These are phyloP conservation scores for Fusarium algeriense DNA, from an alignment of 2,329 filamentous ascomycete genomes.

Conservation along the genomic window DNA sequence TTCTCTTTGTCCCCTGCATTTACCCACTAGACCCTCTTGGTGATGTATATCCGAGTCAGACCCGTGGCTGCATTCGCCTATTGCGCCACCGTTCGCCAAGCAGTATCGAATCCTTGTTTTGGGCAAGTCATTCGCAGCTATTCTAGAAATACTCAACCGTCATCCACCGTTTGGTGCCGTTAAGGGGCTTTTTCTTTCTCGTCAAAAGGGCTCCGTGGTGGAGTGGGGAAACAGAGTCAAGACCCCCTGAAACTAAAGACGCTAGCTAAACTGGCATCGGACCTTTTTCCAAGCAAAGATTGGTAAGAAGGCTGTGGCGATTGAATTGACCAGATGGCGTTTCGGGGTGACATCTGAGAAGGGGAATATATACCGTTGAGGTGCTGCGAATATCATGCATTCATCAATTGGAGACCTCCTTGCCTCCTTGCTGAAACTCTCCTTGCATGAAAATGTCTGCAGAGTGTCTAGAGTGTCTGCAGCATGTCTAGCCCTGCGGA, in stretches of 20 bases:
- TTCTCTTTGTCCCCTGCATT: neutral
- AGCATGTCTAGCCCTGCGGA: neutral
- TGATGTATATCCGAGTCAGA: neutral
- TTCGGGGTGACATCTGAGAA: conserved; percentile 5
- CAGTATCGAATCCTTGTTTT: neutral
- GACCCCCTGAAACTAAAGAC: conserved; percentile 7
- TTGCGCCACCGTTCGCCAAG: conserved; percentile 3
- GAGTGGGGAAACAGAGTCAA: neutral
- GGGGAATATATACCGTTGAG: neutral
- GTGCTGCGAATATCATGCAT: conserved; percentile 1
- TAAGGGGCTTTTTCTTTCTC: neutral
- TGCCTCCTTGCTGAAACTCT: neutral
- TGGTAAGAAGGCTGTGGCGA: neutral
- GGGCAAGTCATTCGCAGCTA: neutral
- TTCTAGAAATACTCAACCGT: neutral
- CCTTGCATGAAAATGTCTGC: neutral
- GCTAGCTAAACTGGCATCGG: conserved; percentile 10
- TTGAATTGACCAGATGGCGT: neutral
- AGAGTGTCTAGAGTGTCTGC: neutral
- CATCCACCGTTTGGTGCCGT: neutral
- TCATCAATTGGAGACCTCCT: neutral
- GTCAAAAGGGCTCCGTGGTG: neutral
- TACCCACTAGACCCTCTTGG: neutral
- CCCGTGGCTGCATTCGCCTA: neutral
- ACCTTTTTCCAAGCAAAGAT: conserved; percentile 10